Evolutionary conservation across 1,284 basidiomycete species (phyloP), one percentile per base, ranked within the genome.

Genomic region (Laetiporus sulphureus): DNA sequence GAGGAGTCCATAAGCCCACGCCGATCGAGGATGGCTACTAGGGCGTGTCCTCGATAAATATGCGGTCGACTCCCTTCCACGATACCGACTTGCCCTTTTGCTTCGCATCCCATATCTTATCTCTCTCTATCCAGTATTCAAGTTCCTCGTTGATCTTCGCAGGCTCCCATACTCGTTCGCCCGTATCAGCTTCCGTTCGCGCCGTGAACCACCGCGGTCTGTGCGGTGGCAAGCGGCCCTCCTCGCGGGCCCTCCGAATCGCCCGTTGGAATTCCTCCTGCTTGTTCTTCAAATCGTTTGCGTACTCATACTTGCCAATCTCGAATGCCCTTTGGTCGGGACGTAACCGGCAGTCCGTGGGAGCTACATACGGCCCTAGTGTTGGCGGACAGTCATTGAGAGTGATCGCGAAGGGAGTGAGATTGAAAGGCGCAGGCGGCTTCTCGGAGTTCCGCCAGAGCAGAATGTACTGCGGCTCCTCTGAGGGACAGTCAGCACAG

Each of bases 301-400:
- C 95, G 25, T 77, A 69, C 53, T 97, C 93, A 57, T 93, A 97
- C 57, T 78, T 72, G n/a, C 92, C 93, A 51, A 80, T 65, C 71
- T 97, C 93, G 55, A 96, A 96, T n/a, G 93, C 92, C 21, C 91
- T 75, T 62, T 97, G 91, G 60, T 99, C 95, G 0, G 93, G 94
- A 1, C 95, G 79, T 34, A 97, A 64, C 1, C 95, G 80, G 59
- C 94, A 98, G 65, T 99, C 95, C 1, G 95, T 98, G 1, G 91
- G 90, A 24, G 85, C 84, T 3, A 98, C 55, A 63, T 79, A 92
- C 2, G 79, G 77, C 46, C 72, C 71, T 10, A 98, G 68, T 1
- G 73, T 75, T 15, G 79, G 73, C 2, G 87, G 79, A 52, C 86
- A 83, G 59, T 91, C 79, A 57, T 95, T 95, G 41, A 98, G 71